Evolutionary conservation across 1,284 basidiomycete species (phyloP).

Genomic region (Naganishia sp.): DNA sequence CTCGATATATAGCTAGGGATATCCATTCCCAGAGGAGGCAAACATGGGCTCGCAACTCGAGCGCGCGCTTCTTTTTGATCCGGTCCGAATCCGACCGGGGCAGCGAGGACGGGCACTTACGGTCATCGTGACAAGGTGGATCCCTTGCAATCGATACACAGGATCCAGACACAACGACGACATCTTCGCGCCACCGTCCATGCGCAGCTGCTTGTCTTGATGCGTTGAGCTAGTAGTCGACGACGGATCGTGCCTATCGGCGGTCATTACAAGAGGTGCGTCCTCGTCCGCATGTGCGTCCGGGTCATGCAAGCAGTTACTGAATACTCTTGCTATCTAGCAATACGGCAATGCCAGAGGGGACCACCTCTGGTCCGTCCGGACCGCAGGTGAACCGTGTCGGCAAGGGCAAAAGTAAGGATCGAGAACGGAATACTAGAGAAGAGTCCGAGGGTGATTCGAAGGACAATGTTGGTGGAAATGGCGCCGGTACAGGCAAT

Average conservation of each 20-base stretch:
- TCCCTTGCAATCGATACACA: neutral
- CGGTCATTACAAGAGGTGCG: neutral
- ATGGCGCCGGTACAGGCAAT: neutral
- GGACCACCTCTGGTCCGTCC: neutral
- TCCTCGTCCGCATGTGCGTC: too few species aligned
- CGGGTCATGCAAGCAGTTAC: too few species aligned
- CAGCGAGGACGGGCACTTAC: neutral
- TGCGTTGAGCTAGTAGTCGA: too few species aligned
- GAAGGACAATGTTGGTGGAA: conserved; percentile 8
- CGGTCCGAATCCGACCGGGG: conserved; percentile 22
- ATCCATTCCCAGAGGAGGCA: neutral
- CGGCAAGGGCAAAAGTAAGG: conserved; percentile 4
- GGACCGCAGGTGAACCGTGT: neutral
- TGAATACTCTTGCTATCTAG: too few species aligned
- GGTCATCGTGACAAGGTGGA: neutral
- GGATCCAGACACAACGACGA: too few species aligned
- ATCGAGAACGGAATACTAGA: conserved; percentile 7
- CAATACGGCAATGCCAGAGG: neutral
- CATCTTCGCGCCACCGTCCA: neutral
- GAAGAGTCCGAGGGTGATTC: conserved; percentile 16
- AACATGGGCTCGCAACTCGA: neutral
- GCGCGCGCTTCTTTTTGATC: conserved; percentile 21
- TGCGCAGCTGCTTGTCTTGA: neutral
- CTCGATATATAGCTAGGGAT: too few species aligned
- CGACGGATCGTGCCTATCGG: neutral